phyloP scores from a whole-genome alignment of 2,329 filamentous ascomycete genomes.

The Apiospora hydei region DNA sequence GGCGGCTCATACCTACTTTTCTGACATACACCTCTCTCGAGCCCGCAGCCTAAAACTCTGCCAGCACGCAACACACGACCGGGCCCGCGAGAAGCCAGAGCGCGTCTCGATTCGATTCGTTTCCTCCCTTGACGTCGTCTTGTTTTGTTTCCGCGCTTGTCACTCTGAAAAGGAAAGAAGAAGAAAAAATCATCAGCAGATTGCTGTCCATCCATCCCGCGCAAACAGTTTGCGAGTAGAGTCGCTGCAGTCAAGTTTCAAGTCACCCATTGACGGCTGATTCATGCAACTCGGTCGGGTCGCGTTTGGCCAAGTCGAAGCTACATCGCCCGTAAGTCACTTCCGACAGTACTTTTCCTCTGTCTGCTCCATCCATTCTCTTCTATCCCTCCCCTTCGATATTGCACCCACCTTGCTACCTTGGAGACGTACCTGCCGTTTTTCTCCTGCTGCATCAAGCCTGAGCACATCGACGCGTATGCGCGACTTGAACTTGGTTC shows the following conservation, averaged over 20 bases:
- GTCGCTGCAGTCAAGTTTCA: conserved; percentile 19
- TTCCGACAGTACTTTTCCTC: conserved; percentile 28
- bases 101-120: conserved; percentile 15
- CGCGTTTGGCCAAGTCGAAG: conserved; percentile 35
- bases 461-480: conserved; percentile 17
- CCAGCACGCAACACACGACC: conserved; percentile 1
- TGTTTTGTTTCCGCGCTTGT: conserved; percentile 15
- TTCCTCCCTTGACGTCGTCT: neutral
- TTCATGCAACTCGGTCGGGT: conserved; percentile 31
- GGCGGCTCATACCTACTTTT: conserved; percentile 6
- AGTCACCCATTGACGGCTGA: conserved; percentile 26
- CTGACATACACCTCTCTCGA: neutral
- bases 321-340: conserved; percentile 47
- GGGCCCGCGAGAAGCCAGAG: conserved; percentile 1
- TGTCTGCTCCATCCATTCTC: conserved; percentile 29
- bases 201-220: conserved; percentile 1
- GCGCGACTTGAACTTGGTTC: conserved; percentile 8
- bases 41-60: conserved; percentile 2
- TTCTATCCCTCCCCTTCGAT: conserved; percentile 29
- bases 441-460: conserved; percentile 9
- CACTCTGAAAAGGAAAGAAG: neutral
- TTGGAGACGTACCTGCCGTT: neutral
- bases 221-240: conserved; percentile 20
- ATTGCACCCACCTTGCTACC: conserved; percentile 20
- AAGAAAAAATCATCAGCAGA: neutral